Base-by-base conservation (phyloP, 2,329 filamentous ascomycete species). In the Calonectria pseudoreteaudii region DNA sequence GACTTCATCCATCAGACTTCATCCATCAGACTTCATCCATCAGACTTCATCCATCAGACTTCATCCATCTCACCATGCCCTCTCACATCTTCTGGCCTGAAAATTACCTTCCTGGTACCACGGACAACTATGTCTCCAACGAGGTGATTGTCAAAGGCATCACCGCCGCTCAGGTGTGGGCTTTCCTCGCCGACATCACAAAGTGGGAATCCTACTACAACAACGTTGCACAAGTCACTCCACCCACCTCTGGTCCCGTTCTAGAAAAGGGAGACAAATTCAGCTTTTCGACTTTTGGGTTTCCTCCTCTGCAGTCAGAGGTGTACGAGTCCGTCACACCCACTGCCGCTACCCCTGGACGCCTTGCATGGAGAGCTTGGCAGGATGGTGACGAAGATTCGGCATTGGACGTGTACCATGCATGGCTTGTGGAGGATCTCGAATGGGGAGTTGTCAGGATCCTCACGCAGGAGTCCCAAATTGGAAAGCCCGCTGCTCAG, bases 81-180 rank as follows among this genome's bases (percentile, higher is more conserved):
- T 72, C 70, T 18, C 49, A 41, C 58, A 80, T 82, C 56, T 71
- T 70, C 36, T 82, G 80, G 81, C 81, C 80, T 2, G 50, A 76
- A 44, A 73, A 78, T 23, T 82, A 76, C 70, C 78, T 79, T 0
- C 81, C 81, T 1, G 80, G 81, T 26, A 80, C 75, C 1, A 82
- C 81, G 8, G 80, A 82, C 71, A 82, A 82, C 65, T 82, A 76
- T 41, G 79, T 81, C 23, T 81, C 80, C 26, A 82, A 82, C 60
- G 81, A 82, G 34, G 74, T 80, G 18, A 79, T 80, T 66, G 80
- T 74, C 47, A 79, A 76, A 44, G 80, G 78, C 26, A 71, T 82
- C 67, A 80, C 77, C 0, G 77, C 80, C 4, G 52, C 71, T 8
- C 73, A 81, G 66, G 77, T 81, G 60, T 82, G 81, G 81, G 65